Evolutionary conservation across 208 protist species (phyloP), one percentile per base, ranked within the genome.

Genomic region (Trypanosoma mega): DNA sequence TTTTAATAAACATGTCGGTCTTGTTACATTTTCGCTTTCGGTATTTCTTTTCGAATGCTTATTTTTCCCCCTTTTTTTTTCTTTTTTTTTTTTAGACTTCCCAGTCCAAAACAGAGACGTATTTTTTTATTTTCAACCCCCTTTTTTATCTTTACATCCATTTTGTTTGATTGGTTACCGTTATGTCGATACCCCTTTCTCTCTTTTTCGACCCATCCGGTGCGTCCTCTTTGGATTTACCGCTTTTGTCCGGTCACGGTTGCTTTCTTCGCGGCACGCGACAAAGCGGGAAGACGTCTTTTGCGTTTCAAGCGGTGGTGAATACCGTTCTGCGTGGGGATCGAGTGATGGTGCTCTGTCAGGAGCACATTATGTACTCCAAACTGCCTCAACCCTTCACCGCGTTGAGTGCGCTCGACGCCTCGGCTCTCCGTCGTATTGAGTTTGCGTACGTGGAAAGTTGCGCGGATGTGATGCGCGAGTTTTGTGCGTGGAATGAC

Each of bases 301-400:
- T 90, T 34, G 79, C 83, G 16, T 86, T 90, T 34, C 83, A 90
- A 62, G 79, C 79, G 12, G 79, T 64, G 7, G 63, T 90, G 23
- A 84, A 78, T 54, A 67, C 67, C 11, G 74, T 77, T 14, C 52
- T 66, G 30, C 26, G 61, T 16, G 67, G 66, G 2, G 57, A 36
- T 2, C 51, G 46, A 14, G 79, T 82, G 5, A 18, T 85, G 9
- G 71, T 90, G 14, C 53, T 86, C 14, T 90, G 79, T 53, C 67
- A 64, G 14, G 79, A 90, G 54, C 44, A 72, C 8, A 31, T 55
- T 11, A 49, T 90, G 16, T 75, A 85, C 39, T 23, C 58, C 14
- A 86, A 87, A 48, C 63, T 85, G n/a, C 83, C 83, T 6, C 51
- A 70, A 34, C 83, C 83, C 16, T 90, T 90, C 57, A 74, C 67